Evolutionary conservation across 75 land plant genomes (phyloP).

Genomic region (Isoetes taiwanensis): DNA sequence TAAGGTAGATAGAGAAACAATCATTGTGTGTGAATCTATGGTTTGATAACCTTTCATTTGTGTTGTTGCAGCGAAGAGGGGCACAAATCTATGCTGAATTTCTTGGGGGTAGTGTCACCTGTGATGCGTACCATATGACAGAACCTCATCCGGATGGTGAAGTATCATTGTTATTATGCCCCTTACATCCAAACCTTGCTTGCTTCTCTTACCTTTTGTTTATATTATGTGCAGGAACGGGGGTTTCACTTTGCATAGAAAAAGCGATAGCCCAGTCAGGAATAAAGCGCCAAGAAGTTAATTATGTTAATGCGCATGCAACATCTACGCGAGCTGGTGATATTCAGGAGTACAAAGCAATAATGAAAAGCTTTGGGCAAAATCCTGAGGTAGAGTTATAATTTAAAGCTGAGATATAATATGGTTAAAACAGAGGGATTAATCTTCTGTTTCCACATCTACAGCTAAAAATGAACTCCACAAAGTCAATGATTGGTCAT

Average conservation of each 20-base stretch:
- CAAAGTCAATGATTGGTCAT: slow-evolving; percentile 96
- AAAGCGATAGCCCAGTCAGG: slow-evolving; percentile 75
- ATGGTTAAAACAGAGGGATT: too few relatives aligned
- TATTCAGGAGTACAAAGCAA: slow-evolving; percentile 74
- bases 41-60: background rate
- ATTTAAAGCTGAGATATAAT: too few relatives aligned
- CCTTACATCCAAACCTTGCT: background rate
- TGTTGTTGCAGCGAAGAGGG: slow-evolving; percentile 52
- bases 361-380: slow-evolving; percentile 58
- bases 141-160: slow-evolving; percentile 92
- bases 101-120: slow-evolving; percentile 81
- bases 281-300: slow-evolving; percentile 56
- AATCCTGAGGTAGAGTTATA: slow-evolving; percentile 58
- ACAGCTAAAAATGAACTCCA: slow-evolving; percentile 80
- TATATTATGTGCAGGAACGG: slow-evolving; percentile 36
- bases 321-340: slow-evolving; percentile 83
- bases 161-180: background rate
- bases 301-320: slow-evolving; percentile 96
- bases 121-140: slow-evolving; percentile 96
- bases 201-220: background rate
- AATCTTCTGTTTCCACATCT: slow-evolving; percentile 10
- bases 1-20: slow-evolving; percentile 33
- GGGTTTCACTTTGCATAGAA: slow-evolving; percentile 75
- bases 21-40: background rate
- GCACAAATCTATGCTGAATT: slow-evolving; percentile 89